phyloP scores from a whole-genome alignment of 352 stramenopile genomes.

The Phytophthora capsici region DNA sequence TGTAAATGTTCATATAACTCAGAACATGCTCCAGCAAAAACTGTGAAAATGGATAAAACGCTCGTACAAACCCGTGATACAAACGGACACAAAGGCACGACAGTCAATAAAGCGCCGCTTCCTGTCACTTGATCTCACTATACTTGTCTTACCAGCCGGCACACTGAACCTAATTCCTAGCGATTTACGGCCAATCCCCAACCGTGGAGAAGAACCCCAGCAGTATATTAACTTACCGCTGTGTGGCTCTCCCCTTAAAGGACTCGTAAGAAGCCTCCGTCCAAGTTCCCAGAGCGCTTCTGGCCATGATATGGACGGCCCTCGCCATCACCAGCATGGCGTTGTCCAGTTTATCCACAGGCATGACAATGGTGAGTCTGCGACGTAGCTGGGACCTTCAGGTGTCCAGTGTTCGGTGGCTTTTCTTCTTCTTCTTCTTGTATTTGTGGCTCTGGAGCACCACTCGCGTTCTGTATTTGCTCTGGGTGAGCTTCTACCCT shows the following conservation, averaged over 20 bases:
- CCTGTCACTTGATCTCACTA: constrained; percentile 9
- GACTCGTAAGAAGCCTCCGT: constrained; percentile 4
- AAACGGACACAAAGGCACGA: not conserved
- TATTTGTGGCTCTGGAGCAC: constrained; percentile 52
- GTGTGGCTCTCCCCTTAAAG: not conserved
- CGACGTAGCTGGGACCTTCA: constrained; percentile 53
- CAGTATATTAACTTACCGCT: constrained; percentile 24
- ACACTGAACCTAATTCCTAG: constrained; percentile 7
- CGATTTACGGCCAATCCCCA: constrained; percentile 13
- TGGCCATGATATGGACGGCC: constrained; percentile 45
- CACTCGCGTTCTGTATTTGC: constrained; percentile 45
- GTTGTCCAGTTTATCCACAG: constrained; percentile 46
- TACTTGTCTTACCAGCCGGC: not conserved
- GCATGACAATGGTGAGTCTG: constrained; percentile 50
- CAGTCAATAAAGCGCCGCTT: not conserved
- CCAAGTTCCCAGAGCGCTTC: constrained; percentile 17
- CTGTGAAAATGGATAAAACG: too few species aligned
- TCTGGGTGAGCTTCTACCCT: constrained; percentile 46
- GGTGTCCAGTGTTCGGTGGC: constrained; percentile 62
- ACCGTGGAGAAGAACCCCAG: constrained; percentile 7
- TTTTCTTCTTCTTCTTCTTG: constrained; percentile 70
- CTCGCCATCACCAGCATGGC: constrained; percentile 40
- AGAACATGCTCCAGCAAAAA: too few species aligned
- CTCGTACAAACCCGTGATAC: not conserved
- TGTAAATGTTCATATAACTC: too few species aligned